These are phyloP conservation scores for Aspergillus puulaauensis DNA, from an alignment of 2,329 filamentous ascomycete species.

Conservation along the genomic window DNA sequence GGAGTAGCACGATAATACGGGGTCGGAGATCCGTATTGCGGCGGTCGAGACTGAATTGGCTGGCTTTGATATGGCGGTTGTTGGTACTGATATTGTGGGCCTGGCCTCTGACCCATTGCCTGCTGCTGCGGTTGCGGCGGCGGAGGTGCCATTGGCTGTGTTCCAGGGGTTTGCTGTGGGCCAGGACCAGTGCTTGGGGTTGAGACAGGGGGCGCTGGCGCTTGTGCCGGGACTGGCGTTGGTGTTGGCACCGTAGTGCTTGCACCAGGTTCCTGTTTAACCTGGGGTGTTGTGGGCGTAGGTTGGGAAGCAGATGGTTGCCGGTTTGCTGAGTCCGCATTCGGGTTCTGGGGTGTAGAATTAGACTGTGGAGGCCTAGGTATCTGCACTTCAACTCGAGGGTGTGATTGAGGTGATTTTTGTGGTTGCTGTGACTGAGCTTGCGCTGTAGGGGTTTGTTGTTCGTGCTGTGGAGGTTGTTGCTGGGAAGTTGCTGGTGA, in stretches of 20 bases:
- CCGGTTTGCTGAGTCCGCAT: slow-evolving; percentile 9
- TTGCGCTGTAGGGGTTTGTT: slow-evolving; percentile 9
- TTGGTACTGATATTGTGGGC: slow-evolving; percentile 30
- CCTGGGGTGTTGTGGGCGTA: slow-evolving; percentile 14
- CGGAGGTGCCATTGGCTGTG: slow-evolving; percentile 24
- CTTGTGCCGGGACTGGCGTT: slow-evolving; percentile 9
- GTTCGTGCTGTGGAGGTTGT: slow-evolving; percentile 15
- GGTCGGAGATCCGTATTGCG: slow-evolving; percentile 33
- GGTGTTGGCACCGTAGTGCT: slow-evolving; percentile 12
- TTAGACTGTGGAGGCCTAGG: slow-evolving; percentile 12
- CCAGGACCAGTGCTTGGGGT: slow-evolving; percentile 12
- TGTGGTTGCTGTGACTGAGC: slow-evolving; percentile 9
- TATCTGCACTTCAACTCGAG: slow-evolving; percentile 23
- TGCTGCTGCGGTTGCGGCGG: slow-evolving; percentile 19
- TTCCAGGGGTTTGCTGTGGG: slow-evolving; percentile 23
- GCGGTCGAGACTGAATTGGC: slow-evolving; percentile 37
- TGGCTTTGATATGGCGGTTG: slow-evolving; percentile 32
- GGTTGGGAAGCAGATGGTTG: slow-evolving; percentile 20
- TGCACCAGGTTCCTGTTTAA: slow-evolving; percentile 31
- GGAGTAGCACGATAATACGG: slow-evolving; percentile 35
- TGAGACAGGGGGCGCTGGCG: slow-evolving; percentile 12
- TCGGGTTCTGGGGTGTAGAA: slow-evolving; percentile 5
- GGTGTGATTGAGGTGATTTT: slow-evolving; percentile 9
- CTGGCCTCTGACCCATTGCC: slow-evolving; percentile 22
- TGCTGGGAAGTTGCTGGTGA: slow-evolving; percentile 11